Evolutionary conservation across 2,329 filamentous ascomycete species (phyloP), one percentile per base, ranked within the genome.

Genomic region (Aureobasidium mangrovei): DNA sequence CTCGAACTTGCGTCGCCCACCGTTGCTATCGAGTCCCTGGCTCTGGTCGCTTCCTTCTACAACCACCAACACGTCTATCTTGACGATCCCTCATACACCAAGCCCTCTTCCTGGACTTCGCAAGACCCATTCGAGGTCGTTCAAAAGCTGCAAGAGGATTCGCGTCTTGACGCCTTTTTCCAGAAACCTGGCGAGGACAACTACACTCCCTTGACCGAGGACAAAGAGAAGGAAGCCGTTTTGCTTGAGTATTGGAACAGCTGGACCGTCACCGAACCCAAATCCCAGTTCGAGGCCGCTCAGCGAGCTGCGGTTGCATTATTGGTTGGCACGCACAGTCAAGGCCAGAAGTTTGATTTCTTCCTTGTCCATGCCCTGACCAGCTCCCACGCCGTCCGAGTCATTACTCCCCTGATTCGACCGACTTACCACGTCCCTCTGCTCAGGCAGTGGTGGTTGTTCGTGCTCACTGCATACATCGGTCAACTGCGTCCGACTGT

Each of bases 181-280:
- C 66, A 77, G 10, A 74, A 78, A 0, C 49, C 53, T 33, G 81
- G 80, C 1, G 70, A 74, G 46, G 74, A 77, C 35, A 88, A 93
- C 62, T 74, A 94, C 49, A 75, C 82, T 4, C 70, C 72, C 2
- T 73, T 96, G 6, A 84, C 96, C 58, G 70, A 79, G 35, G 74
- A 85, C 57, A 79, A 85, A 52, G 84, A 91, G 64, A 79, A 85
- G 51, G 85, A 91, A 63, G 75, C 78, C 10, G 76, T 83, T 0
- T 74, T 95, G 12, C 70, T 96, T 43, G 85, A 94, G 61, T 88
- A 97, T 72, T 97, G 90, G 88, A 93, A 94, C 60, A 84, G 86
- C 3, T 96, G 90, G 91, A 74, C 77, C 7, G 76, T 94, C 7
- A 71, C 77, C 7, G 77, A 91, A 57, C 84, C 87, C 0, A 76